Base-by-base conservation (phyloP, 2,329 filamentous ascomycete species). In the Exophiala alcalophila region DNA sequence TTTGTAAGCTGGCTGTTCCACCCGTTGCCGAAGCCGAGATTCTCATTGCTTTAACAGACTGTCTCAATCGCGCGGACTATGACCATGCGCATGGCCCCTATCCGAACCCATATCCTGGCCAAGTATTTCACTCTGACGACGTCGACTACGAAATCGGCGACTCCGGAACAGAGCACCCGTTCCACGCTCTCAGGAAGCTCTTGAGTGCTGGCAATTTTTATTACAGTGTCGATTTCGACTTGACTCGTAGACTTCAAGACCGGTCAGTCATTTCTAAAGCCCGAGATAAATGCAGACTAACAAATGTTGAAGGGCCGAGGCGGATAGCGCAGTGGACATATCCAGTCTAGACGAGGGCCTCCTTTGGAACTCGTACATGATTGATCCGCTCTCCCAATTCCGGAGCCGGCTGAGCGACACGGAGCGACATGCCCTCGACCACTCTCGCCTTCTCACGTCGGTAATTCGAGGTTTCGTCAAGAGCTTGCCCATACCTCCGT, bases 311-410 rank as follows among this genome's bases (percentile, higher is more conserved):
- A 88, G 85, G 57, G 80, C 83, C 10, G 79, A 84, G 43, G 87
- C 91, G 61, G 80, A 80, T 14, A 76, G 81, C 30, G 81, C 84
- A 1, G 90, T 97, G 51, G 86, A 94, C 50, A 88, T 96, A 48
- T 89, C 95, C 61, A 92, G 87, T 59, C 81, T 97, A 49, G 89
- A 98, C 63, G 84, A 89, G 58, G 84, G 86, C 1, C 96, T 95
- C 61, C 69, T 98, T 12, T 98, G 92, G 92, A 98, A 98, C 61
- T 94, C 88, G 3, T 96, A 94, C 67, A 96, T 98, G 89, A 95
- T 98, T 57, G 83, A 85, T 52, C 90, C 92, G 4, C 73, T 98
- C 40, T 83, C 96, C 20, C 79, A 89, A 62, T 97, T 98, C 62
- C 82, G 92, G 29, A 89, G 84, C 20, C 79, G 86, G 12, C 74